Evolutionary conservation across 371 early-diverging fungal species (phyloP).

Genomic region (Mucor sp.): DNA sequence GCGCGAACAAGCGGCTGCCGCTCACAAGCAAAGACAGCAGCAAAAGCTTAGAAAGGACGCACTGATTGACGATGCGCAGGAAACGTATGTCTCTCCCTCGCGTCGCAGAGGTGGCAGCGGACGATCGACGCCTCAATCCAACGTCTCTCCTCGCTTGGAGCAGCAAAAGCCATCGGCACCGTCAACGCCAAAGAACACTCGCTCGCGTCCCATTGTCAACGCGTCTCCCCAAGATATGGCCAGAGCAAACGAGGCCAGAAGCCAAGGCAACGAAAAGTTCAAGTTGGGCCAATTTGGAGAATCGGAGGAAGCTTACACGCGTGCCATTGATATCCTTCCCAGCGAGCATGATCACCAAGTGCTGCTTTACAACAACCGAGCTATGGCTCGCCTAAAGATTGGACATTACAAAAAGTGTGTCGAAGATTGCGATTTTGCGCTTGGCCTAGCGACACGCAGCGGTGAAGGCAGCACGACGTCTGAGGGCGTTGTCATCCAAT

Average conservation of each 20-base stretch:
- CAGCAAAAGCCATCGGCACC: background rate
- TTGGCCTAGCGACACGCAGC: slow-evolving; percentile 4
- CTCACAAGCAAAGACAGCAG: slow-evolving; percentile 25
- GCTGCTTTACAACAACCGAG: slow-evolving; percentile 84
- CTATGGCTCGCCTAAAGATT: slow-evolving; percentile 79
- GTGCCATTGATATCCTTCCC: slow-evolving; percentile 65
- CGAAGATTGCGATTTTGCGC: slow-evolving; percentile 53
- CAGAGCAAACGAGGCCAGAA: slow-evolving; percentile 47
- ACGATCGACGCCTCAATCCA: background rate
- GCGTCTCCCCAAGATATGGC: slow-evolving; percentile 5
- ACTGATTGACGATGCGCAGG: slow-evolving; percentile 24
- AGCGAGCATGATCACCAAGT: slow-evolving; percentile 65
- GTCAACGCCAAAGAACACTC: background rate
- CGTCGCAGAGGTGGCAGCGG: slow-evolving; percentile 14
- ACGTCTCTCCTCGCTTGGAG: background rate
- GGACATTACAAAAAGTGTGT: slow-evolving; percentile 77
- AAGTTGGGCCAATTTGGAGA: slow-evolving; percentile 89
- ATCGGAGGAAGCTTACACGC: slow-evolving; percentile 75
- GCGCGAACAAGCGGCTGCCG: slow-evolving; percentile 13
- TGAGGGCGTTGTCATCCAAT: background rate
- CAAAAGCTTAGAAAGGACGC: slow-evolving; percentile 18
- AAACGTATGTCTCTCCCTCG: slow-evolving; percentile 59
- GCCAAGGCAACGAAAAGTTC: slow-evolving; percentile 79
- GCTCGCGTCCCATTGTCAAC: slow-evolving; percentile 17
- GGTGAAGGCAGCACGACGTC: slow-evolving; percentile 22